Evolutionary conservation across 768 basidiomycete genomes (phyloP), one percentile per base, ranked within the genome.

Genomic region (Epithele typhae): DNA sequence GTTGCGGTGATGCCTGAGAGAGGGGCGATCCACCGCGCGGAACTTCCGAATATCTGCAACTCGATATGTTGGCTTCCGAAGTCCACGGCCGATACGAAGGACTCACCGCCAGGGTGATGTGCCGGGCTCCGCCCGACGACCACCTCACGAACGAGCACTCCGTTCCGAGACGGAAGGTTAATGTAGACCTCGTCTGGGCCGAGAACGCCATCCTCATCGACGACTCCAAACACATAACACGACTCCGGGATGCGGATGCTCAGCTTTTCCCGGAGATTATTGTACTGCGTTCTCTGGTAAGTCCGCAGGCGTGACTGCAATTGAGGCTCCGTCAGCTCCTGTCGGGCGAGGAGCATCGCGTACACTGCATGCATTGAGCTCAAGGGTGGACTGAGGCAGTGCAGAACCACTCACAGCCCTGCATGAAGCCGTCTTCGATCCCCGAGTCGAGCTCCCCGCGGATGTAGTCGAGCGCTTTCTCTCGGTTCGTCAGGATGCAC

Each of bases 151-250:
- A 51, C 49, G 1, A 51, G 19, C 1, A 51, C 49, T 1, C 54
- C 51, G 11, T 32, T 33, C 4, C 54, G 50, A 6, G 34, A 34
- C 0, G 54, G 54, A 4, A 55, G 45, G 19, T 55, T 55, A 40
- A 55, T 43, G 24, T 52, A 50, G n/a, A 55, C 54, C 25, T 55
- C 50, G 42, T 52, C 25, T 5, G 43, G 41, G 5, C 37, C 41
- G 14, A 55, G 51, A 3, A 52, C 33, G n/a, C 51, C 54, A 8
- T 46, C 34, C 42, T 55, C 54, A 17, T 55, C 54, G 7, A 55
- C 48, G 1, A 55, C 48, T 0, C 54, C 54, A 21, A 36, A 55
- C 10, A 46, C 12, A 25, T 47, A 52, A 32, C 44, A 38, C 5
- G 54, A 55, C 2, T 55, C 51, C 37, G 40, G 34, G 19, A 52